These are phyloP conservation scores for Lactarius sanguifluus DNA, from an alignment of 768 basidiomycete genomes.

Conservation along the genomic window DNA sequence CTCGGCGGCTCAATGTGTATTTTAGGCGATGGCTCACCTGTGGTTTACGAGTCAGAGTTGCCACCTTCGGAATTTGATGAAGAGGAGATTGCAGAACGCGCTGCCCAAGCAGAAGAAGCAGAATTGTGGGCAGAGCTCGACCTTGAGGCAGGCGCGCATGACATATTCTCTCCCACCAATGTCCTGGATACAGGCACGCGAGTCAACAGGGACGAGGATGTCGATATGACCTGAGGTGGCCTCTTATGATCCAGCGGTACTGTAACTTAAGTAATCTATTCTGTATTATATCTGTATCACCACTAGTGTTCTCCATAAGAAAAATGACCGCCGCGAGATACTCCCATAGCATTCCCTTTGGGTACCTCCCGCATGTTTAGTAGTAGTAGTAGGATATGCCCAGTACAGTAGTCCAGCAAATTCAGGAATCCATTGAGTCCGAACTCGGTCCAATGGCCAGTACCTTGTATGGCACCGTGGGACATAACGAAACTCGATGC, in stretches of 20 bases:
- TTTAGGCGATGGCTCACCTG: not conserved
- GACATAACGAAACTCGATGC: too few relatives aligned
- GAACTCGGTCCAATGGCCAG: too few relatives aligned
- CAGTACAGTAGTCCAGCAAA: too few relatives aligned
- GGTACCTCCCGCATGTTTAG: too few relatives aligned
- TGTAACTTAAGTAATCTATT: not conserved
- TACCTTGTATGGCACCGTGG: too few relatives aligned
- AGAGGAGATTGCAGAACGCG: constrained; percentile 55
- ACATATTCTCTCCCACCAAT: constrained; percentile 16
- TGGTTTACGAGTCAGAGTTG: constrained; percentile 15
- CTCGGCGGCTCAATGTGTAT: not conserved
- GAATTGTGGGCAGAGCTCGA: constrained; percentile 34
- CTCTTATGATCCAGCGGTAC: not conserved
- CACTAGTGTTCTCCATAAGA: not conserved
- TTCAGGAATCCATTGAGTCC: too few relatives aligned
- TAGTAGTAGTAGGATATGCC: too few relatives aligned
- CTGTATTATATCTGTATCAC: constrained; percentile 5
- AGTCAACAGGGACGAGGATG: constrained; percentile 18
- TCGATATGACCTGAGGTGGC: constrained; percentile 21
- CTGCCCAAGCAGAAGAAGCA: constrained; percentile 58
- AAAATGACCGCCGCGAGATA: not conserved
- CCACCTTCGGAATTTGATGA: constrained; percentile 41
- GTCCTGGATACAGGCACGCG: not conserved
- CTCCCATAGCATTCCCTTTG: too few relatives aligned
- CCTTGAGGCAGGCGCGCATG: not conserved